Percentiles rank a stretch among this genome's conserved stretches.
phyloP scores from a whole-genome alignment of 2,329 filamentous ascomycete genomes.

The Aspergillus candidus region DNA sequence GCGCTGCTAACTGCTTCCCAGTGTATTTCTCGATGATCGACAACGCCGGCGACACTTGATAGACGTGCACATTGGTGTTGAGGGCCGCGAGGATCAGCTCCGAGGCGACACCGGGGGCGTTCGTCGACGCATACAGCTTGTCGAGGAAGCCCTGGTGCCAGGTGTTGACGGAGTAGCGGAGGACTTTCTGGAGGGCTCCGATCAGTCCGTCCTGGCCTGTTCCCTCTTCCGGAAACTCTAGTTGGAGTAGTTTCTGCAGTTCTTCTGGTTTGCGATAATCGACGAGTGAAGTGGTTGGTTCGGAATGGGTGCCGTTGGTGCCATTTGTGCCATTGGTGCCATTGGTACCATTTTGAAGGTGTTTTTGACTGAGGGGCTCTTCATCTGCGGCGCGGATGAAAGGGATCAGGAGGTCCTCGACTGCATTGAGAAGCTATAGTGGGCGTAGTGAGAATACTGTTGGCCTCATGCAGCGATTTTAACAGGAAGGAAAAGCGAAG shows the following conservation, averaged over 20 bases:
- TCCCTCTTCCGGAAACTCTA: slow-evolving; percentile 53
- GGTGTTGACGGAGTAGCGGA: slow-evolving; percentile 91
- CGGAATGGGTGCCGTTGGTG: slow-evolving; percentile 41
- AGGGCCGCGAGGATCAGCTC: slow-evolving; percentile 78
- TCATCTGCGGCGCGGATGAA: slow-evolving; percentile 42
- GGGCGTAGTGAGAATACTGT: not conserved
- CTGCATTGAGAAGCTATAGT: slow-evolving; percentile 33
- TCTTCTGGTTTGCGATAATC: slow-evolving; percentile 56
- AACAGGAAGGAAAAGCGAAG: not conserved
- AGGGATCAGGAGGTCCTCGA: slow-evolving; percentile 40
- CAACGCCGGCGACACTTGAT: slow-evolving; percentile 84
- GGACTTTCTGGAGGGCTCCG: slow-evolving; percentile 61
- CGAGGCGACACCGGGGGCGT: slow-evolving; percentile 76
- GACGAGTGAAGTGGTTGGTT: slow-evolving; percentile 56
- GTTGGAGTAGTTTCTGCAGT: slow-evolving; percentile 49
- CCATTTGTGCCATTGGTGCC: slow-evolving; percentile 17
- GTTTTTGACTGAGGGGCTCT: slow-evolving; percentile 14
- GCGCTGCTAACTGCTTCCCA: slow-evolving; percentile 61
- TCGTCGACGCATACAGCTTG: slow-evolving; percentile 88
- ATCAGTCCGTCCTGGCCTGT: slow-evolving; percentile 65
- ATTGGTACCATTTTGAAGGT: slow-evolving; percentile 19
- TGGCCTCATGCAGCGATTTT: not conserved
- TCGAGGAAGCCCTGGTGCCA: slow-evolving; percentile 96
- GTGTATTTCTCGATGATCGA: slow-evolving; percentile 84
- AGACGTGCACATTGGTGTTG: slow-evolving; percentile 94